Evolutionary conservation across 2,329 filamentous ascomycete species (phyloP).

Genomic region (Dactylellina leptospora): DNA sequence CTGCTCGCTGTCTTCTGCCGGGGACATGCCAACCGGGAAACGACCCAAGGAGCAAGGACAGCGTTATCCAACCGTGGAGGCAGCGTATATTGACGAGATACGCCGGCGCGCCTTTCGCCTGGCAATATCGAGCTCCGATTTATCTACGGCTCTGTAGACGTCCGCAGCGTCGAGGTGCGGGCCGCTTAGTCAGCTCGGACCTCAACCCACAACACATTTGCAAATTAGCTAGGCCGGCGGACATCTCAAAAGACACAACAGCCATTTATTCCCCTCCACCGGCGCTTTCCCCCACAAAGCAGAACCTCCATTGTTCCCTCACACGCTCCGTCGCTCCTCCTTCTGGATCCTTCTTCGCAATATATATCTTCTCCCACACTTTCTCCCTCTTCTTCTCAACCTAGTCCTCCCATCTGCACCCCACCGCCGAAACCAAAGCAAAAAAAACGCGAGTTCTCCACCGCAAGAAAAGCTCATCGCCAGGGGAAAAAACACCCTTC

Average conservation of each 20-base stretch:
- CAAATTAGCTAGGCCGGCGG: not conserved
- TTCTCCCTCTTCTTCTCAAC: constrained; percentile 27
- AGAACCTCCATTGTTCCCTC: constrained; percentile 1
- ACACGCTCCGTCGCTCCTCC: not conserved
- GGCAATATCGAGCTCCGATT: no score
- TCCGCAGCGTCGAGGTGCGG: not conserved
- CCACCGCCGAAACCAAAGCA: constrained; percentile 8
- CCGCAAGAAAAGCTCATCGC: constrained; percentile 9
- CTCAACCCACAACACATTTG: not conserved
- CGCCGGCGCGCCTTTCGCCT: no score
- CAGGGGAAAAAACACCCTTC: constrained; percentile 26
- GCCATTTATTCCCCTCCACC: not conserved
- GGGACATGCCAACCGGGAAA: no score
- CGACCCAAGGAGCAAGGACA: no score
- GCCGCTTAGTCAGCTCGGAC: no score
- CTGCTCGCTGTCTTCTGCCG: no score
- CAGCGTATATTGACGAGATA: no score
- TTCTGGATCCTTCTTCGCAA: constrained; percentile 11
- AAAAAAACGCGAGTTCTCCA: constrained; percentile 10
- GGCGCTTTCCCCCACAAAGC: not conserved
- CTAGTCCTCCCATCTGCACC: constrained; percentile 11
- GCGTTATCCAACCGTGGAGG: no score
- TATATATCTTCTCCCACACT: constrained; percentile 5
- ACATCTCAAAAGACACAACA: not conserved
- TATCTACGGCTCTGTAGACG: not conserved